phyloP scores from a whole-genome alignment of 768 basidiomycete genomes.

The Rhodotorula diobovata region DNA sequence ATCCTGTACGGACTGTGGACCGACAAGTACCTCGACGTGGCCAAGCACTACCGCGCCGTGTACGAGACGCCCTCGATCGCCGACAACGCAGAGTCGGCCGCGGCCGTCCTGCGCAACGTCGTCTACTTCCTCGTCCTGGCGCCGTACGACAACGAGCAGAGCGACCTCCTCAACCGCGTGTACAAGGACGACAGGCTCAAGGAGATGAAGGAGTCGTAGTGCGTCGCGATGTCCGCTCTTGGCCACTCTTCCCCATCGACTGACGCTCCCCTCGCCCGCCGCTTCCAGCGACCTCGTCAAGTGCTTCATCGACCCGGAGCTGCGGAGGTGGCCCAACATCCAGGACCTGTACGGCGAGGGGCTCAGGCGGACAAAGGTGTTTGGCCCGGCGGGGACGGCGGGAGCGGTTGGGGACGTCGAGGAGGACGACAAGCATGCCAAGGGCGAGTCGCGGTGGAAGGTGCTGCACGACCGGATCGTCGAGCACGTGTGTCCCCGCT shows the following conservation, averaged over 20 bases:
- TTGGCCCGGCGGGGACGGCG: constrained; percentile 51
- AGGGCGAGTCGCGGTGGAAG: constrained; percentile 72
- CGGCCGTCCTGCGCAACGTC: constrained; percentile 85
- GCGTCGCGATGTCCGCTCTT: constrained; percentile 10
- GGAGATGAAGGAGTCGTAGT: constrained; percentile 56
- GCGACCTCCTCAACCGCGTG: constrained; percentile 88
- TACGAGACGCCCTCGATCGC: constrained; percentile 97
- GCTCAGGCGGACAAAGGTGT: constrained; percentile 73
- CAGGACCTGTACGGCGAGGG: constrained; percentile 79
- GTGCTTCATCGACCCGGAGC: constrained; percentile 83
- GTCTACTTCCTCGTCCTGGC: constrained; percentile 91
- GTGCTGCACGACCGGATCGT: constrained; percentile 92
- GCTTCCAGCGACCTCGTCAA: constrained; percentile 78
- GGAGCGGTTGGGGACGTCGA: constrained; percentile 43
- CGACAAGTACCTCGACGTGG: constrained; percentile 81
- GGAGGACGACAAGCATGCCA: constrained; percentile 46
- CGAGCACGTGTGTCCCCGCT: constrained; percentile 67
- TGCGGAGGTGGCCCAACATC: constrained; percentile 97
- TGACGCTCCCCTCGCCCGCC: neutral
- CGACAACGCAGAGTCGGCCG: constrained; percentile 13
- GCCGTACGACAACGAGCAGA: constrained; percentile 93
- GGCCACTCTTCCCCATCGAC: neutral
- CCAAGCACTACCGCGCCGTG: constrained; percentile 90
- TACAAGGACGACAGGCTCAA: constrained; percentile 69
- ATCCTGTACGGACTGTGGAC: constrained; percentile 86